Conservation (phyloP, 1,139 yeast species). For the Hyphopichia burtonii region DNA sequence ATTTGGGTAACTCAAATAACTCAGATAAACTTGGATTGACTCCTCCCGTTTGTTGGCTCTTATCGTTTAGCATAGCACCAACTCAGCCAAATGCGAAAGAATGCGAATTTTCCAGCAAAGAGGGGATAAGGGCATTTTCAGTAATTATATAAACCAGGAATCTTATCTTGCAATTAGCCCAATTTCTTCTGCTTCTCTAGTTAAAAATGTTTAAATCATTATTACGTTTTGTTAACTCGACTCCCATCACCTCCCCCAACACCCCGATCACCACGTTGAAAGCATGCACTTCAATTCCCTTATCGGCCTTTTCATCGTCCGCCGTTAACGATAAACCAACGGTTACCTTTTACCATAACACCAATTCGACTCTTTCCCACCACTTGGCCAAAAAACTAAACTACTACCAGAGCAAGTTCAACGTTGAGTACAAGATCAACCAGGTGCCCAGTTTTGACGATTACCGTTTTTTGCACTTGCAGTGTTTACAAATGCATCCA, state of each 20-base stretch:
- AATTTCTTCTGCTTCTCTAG: no score
- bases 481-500: conserved; percentile 46
- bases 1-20: no score
- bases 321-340: not conserved
- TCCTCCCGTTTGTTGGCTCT: no score
- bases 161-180: no score
- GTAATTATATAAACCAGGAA: no score
- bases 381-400: conserved; percentile 5
- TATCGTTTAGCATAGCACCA: no score
- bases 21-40: no score
- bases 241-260: not conserved
- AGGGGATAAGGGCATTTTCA: no score
- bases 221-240: conserved; percentile 8
- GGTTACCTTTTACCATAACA: conserved; percentile 5
- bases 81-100: no score
- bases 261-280: not conserved
- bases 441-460: conserved; percentile 28
- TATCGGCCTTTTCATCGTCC: not conserved
- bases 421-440: conserved; percentile 23
- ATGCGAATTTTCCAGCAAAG: no score
- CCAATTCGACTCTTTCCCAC: conserved; percentile 4
- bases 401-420: conserved; percentile 16
- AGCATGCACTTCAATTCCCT: not conserved
- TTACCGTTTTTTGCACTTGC: conserved; percentile 32
- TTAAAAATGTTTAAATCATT: conserved; percentile 9